These are phyloP conservation scores for Globisporangium cederbergense DNA, from an alignment of 352 stramenopile species.

Conservation along the genomic window DNA sequence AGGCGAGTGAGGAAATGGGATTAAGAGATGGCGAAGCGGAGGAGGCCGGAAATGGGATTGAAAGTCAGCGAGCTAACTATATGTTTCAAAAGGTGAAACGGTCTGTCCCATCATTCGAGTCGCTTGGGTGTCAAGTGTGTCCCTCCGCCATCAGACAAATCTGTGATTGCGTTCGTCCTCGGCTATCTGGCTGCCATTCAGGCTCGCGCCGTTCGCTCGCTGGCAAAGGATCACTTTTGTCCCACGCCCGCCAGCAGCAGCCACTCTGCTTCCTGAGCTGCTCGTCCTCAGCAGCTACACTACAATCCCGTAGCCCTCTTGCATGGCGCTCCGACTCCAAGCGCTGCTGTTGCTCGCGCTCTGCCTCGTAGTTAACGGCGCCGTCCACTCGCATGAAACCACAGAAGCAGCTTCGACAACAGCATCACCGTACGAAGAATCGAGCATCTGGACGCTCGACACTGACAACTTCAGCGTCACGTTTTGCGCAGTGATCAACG, in stretches of 20 bases:
- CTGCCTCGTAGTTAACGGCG: not conserved
- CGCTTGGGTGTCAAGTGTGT: not conserved
- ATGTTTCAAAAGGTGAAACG: not conserved
- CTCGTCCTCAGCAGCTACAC: not conserved
- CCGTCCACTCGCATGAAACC: not conserved
- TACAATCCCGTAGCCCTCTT: not conserved
- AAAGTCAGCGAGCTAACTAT: not conserved
- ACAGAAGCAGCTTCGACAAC: not conserved
- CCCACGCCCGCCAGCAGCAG: not conserved
- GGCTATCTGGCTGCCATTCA: not conserved
- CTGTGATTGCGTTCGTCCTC: not conserved
- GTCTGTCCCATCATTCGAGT: not conserved
- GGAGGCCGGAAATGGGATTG: no score
- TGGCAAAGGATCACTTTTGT: not conserved
- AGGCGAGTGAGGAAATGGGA: no score
- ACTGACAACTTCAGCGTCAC: slow-evolving; percentile 10
- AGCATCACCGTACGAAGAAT: slow-evolving; percentile 4
- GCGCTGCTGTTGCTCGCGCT: not conserved
- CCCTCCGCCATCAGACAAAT: not conserved
- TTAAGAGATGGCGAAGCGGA: no score
- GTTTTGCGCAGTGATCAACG: slow-evolving; percentile 10
- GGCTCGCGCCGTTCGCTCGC: not conserved
- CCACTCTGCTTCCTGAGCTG: not conserved
- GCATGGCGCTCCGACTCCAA: not conserved
- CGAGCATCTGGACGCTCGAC: slow-evolving; percentile 5